phyloP scores from a whole-genome alignment of 768 basidiomycete genomes.

The Naganishia vaughanmartiniae region DNA sequence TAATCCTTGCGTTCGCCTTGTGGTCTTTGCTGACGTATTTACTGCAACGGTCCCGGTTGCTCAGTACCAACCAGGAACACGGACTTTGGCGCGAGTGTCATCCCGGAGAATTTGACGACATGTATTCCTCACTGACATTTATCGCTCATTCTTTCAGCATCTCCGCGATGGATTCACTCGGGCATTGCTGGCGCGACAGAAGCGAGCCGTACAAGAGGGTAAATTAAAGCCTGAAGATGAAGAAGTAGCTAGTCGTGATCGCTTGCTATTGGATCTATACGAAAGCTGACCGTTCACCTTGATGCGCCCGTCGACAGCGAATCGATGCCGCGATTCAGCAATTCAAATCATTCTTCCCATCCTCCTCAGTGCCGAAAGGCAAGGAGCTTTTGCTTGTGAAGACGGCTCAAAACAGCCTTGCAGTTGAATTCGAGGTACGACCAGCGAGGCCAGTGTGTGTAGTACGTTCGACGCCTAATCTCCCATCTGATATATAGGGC shows the following conservation, averaged over 20 bases:
- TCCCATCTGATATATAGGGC: constrained; percentile 28
- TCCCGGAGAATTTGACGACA: not conserved
- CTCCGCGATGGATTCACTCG: constrained; percentile 54
- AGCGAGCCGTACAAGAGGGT: constrained; percentile 43
- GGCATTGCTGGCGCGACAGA: constrained; percentile 52
- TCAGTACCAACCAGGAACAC: constrained; percentile 54
- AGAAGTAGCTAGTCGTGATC: constrained; percentile 38
- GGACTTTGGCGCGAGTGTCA: constrained; percentile 43
- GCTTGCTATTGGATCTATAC: not conserved
- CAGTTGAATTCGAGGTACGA: constrained; percentile 47
- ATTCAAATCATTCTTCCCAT: constrained; percentile 52
- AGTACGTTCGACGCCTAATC: not conserved
- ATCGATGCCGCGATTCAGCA: constrained; percentile 44
- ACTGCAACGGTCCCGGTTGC: not conserved
- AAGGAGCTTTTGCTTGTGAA: constrained; percentile 47
- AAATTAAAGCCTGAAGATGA: constrained; percentile 42
- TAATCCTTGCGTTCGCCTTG: not conserved
- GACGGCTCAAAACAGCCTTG: constrained; percentile 40
- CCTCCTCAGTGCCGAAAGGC: constrained; percentile 46
- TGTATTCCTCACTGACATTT: not conserved
- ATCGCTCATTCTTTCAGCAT: constrained; percentile 38
- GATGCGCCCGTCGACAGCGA: constrained; percentile 29
- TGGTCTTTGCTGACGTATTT: not conserved
- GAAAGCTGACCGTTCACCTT: not conserved
- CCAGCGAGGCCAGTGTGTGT: constrained; percentile 21